These are phyloP conservation scores for Aspergillus sp. DNA, from an alignment of 2,329 filamentous ascomycete genomes.

Conservation along the genomic window DNA sequence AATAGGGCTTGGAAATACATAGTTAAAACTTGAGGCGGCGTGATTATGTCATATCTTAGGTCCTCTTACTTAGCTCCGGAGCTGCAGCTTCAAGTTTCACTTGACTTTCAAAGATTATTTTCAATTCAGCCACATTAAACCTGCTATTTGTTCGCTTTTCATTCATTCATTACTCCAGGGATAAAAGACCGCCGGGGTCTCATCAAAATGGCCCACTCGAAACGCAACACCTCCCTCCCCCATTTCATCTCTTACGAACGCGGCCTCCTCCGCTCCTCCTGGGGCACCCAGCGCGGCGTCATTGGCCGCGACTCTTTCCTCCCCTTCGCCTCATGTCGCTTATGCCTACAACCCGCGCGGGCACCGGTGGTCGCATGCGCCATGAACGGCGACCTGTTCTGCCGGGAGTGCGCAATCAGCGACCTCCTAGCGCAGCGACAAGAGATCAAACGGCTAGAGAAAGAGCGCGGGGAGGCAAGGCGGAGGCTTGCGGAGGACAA, in stretches of 20 bases:
- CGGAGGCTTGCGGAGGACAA: constrained; percentile 56
- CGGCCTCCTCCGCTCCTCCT: constrained; percentile 67
- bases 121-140: no score
- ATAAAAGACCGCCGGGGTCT: no score
- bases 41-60: no score
- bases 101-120: no score
- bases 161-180: no score
- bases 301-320: constrained; percentile 86
- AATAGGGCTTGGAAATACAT: no score
- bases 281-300: constrained; percentile 74
- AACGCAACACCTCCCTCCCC: constrained; percentile 82
- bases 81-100: no score
- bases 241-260: constrained; percentile 94
- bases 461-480: constrained; percentile 52
- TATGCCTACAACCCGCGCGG: constrained; percentile 74
- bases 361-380: constrained; percentile 80
- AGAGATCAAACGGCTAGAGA: constrained; percentile 77
- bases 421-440: constrained; percentile 88
- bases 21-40: no score
- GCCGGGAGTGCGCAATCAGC: constrained; percentile 81
- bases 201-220: constrained; percentile 43
- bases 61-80: no score
- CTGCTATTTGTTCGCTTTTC: no score
- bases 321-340: constrained; percentile 76
- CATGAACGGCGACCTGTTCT: constrained; percentile 77